Base-by-base conservation (phyloP, 2,329 filamentous ascomycete genomes). In the Rutstroemia sydowiana region DNA sequence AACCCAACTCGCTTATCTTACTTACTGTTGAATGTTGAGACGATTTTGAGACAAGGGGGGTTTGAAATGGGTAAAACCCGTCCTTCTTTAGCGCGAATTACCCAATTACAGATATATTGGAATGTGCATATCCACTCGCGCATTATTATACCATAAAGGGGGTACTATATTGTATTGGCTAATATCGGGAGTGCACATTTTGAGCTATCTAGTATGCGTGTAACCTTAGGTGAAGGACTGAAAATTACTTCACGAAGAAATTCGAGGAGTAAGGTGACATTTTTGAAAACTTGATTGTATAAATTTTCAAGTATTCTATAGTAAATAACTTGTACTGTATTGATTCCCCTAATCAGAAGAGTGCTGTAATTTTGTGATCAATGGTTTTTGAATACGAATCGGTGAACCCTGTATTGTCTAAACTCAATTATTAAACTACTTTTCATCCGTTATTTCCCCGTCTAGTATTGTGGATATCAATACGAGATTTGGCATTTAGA, bases 1-100 rank as follows among this genome's bases (percentile, higher is more conserved):
- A 44, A 9, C 18, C 23, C 16, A 44, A 11, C 18, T 50, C 48
- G 40, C 48, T 30, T 50, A 37, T 45, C 46, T 49, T 34, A n/a
- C n/a, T 41, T 16, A 28, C 34, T 28, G 37, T 43, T 14, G 20
- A 26, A n/a, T n/a, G 2, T 50, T 45, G 48, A 50, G 48, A 50
- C 48, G 16, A 28, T 13, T n/a, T 50, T 50, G 48, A 50, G 40
- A 50, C 48, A 50, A 45, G 30, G 40, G 39, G 40, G 28, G 48
- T 50, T 50, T 50, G 9, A 37, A 8, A 30, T 31, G 30, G 31
- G 39, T 31, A 18, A 18, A 30, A 37, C 30, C 9, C 36, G 36
- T 4, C 23, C 23, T n/a, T n/a, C n/a, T n/a, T n/a, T n/a, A n/a
- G n/a, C n/a, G n/a, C n/a, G n/a, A n/a, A n/a, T n/a, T n/a, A n/a